A percentile compares a stretch with the other conserved stretches of the same genome.
Evolutionary conservation across 345 rosid species (phyloP).

Genomic region (Acer yangbiense): DNA sequence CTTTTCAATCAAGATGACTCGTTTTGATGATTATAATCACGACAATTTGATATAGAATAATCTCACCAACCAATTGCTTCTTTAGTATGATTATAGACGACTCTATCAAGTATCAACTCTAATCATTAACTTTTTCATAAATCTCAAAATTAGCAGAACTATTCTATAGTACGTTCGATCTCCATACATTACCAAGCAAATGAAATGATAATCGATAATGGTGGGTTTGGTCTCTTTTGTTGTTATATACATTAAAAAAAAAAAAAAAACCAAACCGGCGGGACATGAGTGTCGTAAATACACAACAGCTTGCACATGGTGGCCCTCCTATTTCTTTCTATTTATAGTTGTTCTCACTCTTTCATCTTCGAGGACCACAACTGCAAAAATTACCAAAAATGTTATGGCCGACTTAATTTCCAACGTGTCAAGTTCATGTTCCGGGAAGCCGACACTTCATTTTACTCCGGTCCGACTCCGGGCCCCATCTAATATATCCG

Average conservation of each 20-base stretch:
- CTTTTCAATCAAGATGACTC: no score
- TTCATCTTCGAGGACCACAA: background rate
- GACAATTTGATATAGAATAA: no score
- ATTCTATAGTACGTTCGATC: no score
- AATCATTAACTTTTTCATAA: no score
- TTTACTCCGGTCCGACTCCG: background rate
- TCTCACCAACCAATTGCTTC: no score
- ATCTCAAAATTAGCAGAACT: no score
- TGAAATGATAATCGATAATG: no score
- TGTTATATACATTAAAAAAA: no score
- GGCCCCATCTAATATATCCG: conserved; percentile 14
- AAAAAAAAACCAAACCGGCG: background rate
- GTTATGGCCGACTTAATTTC: background rate
- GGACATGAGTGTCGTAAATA: background rate
- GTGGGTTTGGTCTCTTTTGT: background rate
- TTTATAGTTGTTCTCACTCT: background rate
- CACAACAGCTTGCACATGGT: background rate
- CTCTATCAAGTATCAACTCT: no score
- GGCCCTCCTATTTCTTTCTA: background rate
- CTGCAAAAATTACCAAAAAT: background rate
- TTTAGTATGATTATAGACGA: no score
- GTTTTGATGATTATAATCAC: no score
- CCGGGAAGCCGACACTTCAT: conserved; percentile 10
- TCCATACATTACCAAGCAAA: background rate
- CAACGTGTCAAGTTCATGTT: background rate